Base-by-base conservation (phyloP, 306 rosid species). In the Lathyrus aphaca region DNA sequence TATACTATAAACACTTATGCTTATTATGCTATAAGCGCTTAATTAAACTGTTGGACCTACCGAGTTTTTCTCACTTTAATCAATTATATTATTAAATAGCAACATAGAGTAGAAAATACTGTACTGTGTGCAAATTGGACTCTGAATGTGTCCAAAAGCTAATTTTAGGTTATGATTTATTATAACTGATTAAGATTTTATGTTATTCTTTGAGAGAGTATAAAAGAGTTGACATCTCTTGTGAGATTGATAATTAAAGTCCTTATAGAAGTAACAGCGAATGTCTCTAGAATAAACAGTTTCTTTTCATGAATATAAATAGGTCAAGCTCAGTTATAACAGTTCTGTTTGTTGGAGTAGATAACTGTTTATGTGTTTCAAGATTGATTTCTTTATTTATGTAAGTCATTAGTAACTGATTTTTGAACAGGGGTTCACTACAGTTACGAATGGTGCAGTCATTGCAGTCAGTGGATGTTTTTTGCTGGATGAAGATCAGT, bases 111-210 rank as follows among this genome's bases (percentile, higher is more conserved):
- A n/a, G 71, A 19, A 27, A 68, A 32, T 27, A 12, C 16, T 68
- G 39, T 48, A 7, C 13, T 65, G 8, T 39, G 17, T 60, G 72
- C 40, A 66, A 76, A 61, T 73, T 56, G 39, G 45, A 12, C 44
- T 16, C 32, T 40, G 73, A 60, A 60, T 50, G 74, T n/a, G n/a
- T n/a, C n/a, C n/a, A n/a, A n/a, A n/a, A n/a, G n/a, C n/a, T n/a
- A 64, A 37, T 68, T 69, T 78, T 68, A 57, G 49, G 56, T 44
- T 70, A 12, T 49, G 56, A 15, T 66, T 69, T 69, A 18, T 58
- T 69, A 18, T 58, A 64, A 46, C 3, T 17, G n/a, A 13, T 40
- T 35, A 25, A 54, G 37, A 54, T 54, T 54, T 54, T 55, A 19
- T 71, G 55, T 35, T 64, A 48, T 69, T 18, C 21, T 7, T 35